A percentile compares a stretch with the other conserved stretches of the same genome.
These are phyloP conservation scores for Globisporangium iwayamae DNA, from an alignment of 352 stramenopile genomes.

Conservation along the genomic window DNA sequence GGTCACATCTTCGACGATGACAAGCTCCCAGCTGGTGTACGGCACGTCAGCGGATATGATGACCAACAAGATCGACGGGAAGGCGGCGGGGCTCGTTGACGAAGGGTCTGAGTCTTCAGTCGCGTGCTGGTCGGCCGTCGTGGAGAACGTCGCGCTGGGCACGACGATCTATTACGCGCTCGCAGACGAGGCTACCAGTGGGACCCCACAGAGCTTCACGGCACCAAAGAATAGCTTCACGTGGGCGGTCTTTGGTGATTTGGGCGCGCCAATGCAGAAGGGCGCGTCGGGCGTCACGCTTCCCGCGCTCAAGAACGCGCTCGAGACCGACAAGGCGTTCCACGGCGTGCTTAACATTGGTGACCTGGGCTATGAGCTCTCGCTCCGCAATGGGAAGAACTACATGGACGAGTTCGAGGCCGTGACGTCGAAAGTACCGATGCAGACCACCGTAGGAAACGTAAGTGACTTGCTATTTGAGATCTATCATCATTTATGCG, in stretches of 20 bases:
- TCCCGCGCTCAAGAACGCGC: constrained; percentile 53
- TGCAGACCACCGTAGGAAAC: constrained; percentile 77
- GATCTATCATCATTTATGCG: neutral
- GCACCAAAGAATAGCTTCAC: constrained; percentile 39
- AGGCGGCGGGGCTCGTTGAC: constrained; percentile 40
- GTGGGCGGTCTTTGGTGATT: constrained; percentile 77
- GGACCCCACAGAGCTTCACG: constrained; percentile 40
- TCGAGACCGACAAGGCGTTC: constrained; percentile 33
- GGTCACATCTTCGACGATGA: constrained; percentile 38
- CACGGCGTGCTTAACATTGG: constrained; percentile 69
- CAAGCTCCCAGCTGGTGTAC: constrained; percentile 36
- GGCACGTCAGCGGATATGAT: constrained; percentile 38
- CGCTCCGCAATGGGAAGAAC: constrained; percentile 49
- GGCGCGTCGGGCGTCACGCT: constrained; percentile 57
- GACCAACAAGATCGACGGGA: constrained; percentile 30
- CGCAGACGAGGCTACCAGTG: constrained; percentile 16
- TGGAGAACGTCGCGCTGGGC: constrained; percentile 41
- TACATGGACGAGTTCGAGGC: constrained; percentile 72
- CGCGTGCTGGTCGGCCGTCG: constrained; percentile 53
- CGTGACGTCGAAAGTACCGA: constrained; percentile 55
- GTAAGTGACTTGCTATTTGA: constrained; percentile 22
- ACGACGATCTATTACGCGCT: constrained; percentile 60
- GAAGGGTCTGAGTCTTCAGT: constrained; percentile 34
- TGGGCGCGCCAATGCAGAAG: constrained; percentile 51
- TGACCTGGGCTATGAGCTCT: constrained; percentile 70